Base-by-base conservation (phyloP, 139 green algal genomes). In the Coelastrella sp. region DNA sequence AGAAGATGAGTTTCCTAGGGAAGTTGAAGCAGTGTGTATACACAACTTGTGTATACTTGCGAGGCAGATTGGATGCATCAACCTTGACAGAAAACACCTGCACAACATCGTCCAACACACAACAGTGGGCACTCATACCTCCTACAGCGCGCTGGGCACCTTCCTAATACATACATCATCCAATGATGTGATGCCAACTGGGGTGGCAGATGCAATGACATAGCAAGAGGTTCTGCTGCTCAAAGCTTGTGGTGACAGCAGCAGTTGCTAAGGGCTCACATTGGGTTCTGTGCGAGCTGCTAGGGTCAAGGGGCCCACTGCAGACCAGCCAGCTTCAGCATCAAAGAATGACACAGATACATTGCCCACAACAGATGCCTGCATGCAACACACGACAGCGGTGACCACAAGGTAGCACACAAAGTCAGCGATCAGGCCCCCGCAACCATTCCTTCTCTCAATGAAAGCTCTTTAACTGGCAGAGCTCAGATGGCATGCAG, bases 1-100 rank as follows among this genome's bases (percentile, higher is more conserved):
- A 96, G 89, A 97, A 97, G 50, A 96, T 93, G 62, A 97, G 90
- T 3, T 89, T 83, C 60, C 92, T 50, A 4, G 93, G 93, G 74
- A 94, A 95, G 43, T 91, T 93, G 45, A 93, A 93, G 85, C 93
- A 96, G 76, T 94, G 88, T 9, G 74, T 90, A 50, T 94, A 88
- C 19, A 96, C 94, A 50, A 91, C 89, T 15, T 53, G 64, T 2
- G 80, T 80, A 67, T 86, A 86, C 50, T 72, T 71, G 50, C 80
- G 45, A 2, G 80, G 80, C 48, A 86, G 80, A 45, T 86, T 86
- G 3, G 80, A 86, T 15, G 80, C 80, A 59, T 86, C 80, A 23
- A 86, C 80, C 50, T 86, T 86, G 2, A 80, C 80, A 7, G 38
- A 51, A 5, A 84, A n/a, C 40, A 76, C n/a, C 78, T 84, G 62